These are phyloP conservation scores for Xylaria sp. DNA, from an alignment of 2,329 filamentous ascomycete species.

Conservation along the genomic window DNA sequence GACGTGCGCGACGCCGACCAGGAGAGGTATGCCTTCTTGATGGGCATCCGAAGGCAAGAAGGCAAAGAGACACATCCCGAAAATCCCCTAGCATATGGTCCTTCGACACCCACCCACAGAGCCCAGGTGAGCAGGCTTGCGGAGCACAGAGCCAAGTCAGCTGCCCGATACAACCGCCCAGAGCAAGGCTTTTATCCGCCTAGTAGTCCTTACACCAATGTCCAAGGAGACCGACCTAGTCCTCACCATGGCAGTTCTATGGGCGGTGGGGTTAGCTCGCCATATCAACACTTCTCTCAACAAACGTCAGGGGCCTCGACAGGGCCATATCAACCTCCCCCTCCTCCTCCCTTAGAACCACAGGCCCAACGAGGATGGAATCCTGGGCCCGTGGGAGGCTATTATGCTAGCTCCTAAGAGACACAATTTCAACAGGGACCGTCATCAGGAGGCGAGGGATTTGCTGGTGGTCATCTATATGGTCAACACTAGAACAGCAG, in stretches of 20 bases:
- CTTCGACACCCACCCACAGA: background rate
- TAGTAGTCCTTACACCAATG: background rate
- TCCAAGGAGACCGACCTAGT: too few relatives aligned
- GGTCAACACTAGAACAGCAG: background rate
- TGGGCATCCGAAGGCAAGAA: conserved; percentile 9
- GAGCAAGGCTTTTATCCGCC: conserved; percentile 1
- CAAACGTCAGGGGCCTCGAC: background rate
- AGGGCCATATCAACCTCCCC: background rate
- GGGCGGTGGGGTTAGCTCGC: background rate
- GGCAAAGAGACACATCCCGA: background rate
- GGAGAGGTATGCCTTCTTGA: background rate
- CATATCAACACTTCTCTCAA: background rate
- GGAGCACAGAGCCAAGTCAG: conserved; percentile 1
- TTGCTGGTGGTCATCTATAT: background rate
- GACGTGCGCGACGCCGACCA: conserved; percentile 25
- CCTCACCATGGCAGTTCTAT: background rate
- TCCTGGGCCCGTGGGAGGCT: conserved; percentile 1
- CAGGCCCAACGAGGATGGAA: conserved; percentile 7
- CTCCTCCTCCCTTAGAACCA: background rate
- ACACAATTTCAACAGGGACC: conserved; percentile 9
- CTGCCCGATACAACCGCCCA: conserved; percentile 6
- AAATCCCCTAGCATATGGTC: background rate
- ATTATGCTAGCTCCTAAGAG: background rate
- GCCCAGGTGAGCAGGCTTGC: conserved; percentile 1
- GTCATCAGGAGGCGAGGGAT: background rate